These are phyloP conservation scores for cucumber (Cucumis sativus) DNA, from an alignment of 306 rosid genomes.

Conservation along the genomic window Cucumber_9930_V3 NC_026656.2:21671501-21672000, in stretches of 20 bases:
- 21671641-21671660: conserved; percentile 64
- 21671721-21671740: conserved; percentile 18
- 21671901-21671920: conserved; percentile 61
- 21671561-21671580: conserved; percentile 76
- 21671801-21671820: conserved; percentile 27
- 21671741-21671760: conserved; percentile 13
- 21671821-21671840: conserved; percentile 32
- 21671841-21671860: conserved; percentile 28
- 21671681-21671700: conserved; percentile 60
- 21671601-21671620: conserved; percentile 83
- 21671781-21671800: conserved; percentile 51
- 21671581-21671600: conserved; percentile 62
- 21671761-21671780: conserved; percentile 36
- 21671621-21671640: conserved; percentile 64
- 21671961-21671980: conserved; percentile 4
- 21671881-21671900: conserved; percentile 55
- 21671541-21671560: conserved; percentile 71
- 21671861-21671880: conserved; percentile 67
- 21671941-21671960: conserved; percentile 15
- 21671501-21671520: conserved; percentile 80
- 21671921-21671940: conserved; percentile 83
- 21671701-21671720: conserved; percentile 22
- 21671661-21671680: conserved; percentile 62
- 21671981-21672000: conserved; percentile 3
- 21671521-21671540: conserved; percentile 62